Evolutionary conservation across 805 yeast genomes (phyloP).

Genomic region (Schwanniomyces pseudopolymorphus): DNA sequence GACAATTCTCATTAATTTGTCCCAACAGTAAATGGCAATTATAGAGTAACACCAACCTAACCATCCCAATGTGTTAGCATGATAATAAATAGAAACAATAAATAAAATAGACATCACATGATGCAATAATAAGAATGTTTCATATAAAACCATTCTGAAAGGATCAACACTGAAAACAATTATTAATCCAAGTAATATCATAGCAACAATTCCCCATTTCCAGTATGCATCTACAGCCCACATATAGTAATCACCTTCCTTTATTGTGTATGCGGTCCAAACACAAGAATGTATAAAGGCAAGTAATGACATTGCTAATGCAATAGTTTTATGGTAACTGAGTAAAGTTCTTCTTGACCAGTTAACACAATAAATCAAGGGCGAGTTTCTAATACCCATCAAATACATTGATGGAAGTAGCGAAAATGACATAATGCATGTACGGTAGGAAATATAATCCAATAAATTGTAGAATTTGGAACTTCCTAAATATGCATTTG

Average conservation of each 20-base stretch:
- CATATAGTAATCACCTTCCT: background rate
- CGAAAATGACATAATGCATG: conserved; percentile 4
- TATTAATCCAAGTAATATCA: conserved; percentile 10
- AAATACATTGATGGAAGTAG: conserved; percentile 3
- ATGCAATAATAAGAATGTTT: conserved; percentile 2
- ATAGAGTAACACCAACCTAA: conserved; percentile 6
- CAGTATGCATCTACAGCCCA: conserved; percentile 3
- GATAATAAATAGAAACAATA: conserved; percentile 3
- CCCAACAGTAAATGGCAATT: conserved; percentile 5
- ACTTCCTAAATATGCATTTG: conserved; percentile 4
- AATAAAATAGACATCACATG: conserved; percentile 3
- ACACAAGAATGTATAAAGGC: conserved; percentile 4
- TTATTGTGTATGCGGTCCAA: conserved; percentile 4
- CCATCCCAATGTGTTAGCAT: conserved; percentile 4
- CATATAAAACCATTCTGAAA: conserved; percentile 4
- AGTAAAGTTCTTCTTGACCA: conserved; percentile 4
- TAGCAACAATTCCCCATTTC: conserved; percentile 2
- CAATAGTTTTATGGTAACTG: conserved; percentile 2
- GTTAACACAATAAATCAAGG: background rate
- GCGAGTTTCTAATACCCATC: conserved; percentile 4
- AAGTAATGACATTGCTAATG: conserved; percentile 1
- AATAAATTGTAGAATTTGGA: conserved; percentile 2
- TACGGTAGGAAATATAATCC: conserved; percentile 4
- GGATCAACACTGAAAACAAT: conserved; percentile 10
- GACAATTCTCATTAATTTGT: background rate